These are phyloP conservation scores for Smittium culicis DNA, from an alignment of 371 early-diverging fungal genomes.

Conservation along the genomic window DNA sequence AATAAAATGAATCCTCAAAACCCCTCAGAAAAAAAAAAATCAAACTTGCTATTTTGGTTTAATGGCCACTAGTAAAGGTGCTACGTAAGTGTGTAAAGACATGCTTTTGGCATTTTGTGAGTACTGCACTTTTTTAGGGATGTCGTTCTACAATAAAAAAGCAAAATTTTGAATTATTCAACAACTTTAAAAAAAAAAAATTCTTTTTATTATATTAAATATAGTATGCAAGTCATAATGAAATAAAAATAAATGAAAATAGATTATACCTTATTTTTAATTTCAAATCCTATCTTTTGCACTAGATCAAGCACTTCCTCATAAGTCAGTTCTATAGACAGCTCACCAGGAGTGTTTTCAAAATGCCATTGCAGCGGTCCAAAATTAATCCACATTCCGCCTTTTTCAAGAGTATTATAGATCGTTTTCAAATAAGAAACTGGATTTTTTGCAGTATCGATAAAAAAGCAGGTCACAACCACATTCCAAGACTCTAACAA, in stretches of 20 bases:
- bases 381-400: conserved; percentile 90
- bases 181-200: neutral
- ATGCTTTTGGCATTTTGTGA: conserved; percentile 61
- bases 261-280: conserved; percentile 11
- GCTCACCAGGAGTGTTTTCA: conserved; percentile 61
- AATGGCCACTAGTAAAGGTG: conserved; percentile 23
- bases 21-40: too few relatives aligned
- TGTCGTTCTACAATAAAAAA: conserved; percentile 12
- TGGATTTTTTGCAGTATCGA: conserved; percentile 89
- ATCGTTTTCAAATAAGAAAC: conserved; percentile 74
- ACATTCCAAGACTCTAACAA: conserved; percentile 61
- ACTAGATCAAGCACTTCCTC: conserved; percentile 62
- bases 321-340: conserved; percentile 70
- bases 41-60: too few relatives aligned
- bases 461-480: conserved; percentile 87
- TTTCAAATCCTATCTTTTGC: conserved; percentile 49
- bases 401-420: conserved; percentile 51
- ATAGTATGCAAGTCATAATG: neutral
- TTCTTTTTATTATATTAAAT: too few relatives aligned
- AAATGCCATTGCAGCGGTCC: conserved; percentile 90
- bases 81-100: conserved; percentile 65
- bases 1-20: too few relatives aligned
- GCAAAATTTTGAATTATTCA: neutral
- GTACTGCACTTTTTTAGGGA: conserved; percentile 42
- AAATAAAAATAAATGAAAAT: neutral